Evolutionary conservation across 192 early-diverging fungal genomes (phyloP).

Genomic region (Gamsiella multidivaricata): DNA sequence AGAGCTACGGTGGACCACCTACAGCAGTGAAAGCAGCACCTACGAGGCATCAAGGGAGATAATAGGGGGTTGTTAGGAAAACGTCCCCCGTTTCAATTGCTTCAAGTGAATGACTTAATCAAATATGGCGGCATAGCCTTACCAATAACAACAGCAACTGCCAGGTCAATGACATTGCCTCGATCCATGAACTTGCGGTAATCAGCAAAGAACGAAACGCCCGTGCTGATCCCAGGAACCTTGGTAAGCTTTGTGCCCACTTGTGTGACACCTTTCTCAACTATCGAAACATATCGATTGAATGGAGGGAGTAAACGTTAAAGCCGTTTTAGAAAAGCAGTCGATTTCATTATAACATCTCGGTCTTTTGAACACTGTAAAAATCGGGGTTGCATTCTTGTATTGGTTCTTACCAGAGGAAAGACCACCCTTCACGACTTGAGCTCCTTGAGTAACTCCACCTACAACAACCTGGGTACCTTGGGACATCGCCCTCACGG

Average conservation of each 20-base stretch:
- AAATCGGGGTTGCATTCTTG: too few species aligned
- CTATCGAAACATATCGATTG: too few species aligned
- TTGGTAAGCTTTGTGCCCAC: constrained; percentile 19
- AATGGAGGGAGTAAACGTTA: too few species aligned
- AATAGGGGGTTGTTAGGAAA: too few species aligned
- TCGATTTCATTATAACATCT: too few species aligned
- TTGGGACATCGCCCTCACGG: constrained; percentile 13
- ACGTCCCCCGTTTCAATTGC: too few species aligned
- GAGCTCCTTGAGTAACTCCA: constrained; percentile 15
- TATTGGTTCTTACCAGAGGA: constrained; percentile 6
- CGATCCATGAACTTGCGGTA: constrained; percentile 64
- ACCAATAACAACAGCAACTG: constrained; percentile 74
- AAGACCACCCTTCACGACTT: constrained; percentile 21
- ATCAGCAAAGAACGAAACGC: constrained; percentile 58
- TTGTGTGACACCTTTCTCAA: constrained; percentile 27
- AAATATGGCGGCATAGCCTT: neutral
- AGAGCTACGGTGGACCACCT: too few species aligned
- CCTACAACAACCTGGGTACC: constrained; percentile 12
- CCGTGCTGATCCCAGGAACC: constrained; percentile 43
- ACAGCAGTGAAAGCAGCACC: constrained; percentile 52
- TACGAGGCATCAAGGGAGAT: constrained; percentile 1
- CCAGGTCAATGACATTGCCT: constrained; percentile 73
- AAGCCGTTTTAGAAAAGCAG: too few species aligned
- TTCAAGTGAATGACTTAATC: neutral
- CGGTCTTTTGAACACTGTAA: too few species aligned